Percentiles rank a stretch among this genome's conserved stretches.
phyloP scores from a whole-genome alignment of 2,329 filamentous ascomycete species.

The Thielaviopsis punctulata region DNA sequence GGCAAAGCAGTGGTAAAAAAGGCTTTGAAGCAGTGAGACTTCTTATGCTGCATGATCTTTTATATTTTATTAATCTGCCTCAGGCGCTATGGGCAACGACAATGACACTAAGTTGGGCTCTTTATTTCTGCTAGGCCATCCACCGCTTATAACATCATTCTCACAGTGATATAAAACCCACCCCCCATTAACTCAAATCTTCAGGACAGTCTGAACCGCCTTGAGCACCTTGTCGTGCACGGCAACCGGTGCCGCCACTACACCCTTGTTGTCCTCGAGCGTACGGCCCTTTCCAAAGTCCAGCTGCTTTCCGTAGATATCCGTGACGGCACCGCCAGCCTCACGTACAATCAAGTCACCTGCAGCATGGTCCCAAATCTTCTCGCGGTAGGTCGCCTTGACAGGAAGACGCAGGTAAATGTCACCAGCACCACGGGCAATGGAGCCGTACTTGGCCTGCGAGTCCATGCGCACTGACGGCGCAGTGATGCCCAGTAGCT shows the following conservation, averaged over 20 bases:
- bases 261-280: conserved; percentile 77
- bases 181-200: conserved; percentile 15
- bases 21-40: too few species aligned
- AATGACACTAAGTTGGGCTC: too few species aligned
- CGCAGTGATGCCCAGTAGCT: conserved; percentile 69
- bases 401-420: conserved; percentile 84
- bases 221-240: conserved; percentile 62
- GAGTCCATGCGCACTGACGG: conserved; percentile 93
- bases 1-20: too few species aligned
- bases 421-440: conserved; percentile 84
- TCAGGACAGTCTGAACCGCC: conserved; percentile 66
- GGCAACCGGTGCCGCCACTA: conserved; percentile 67
- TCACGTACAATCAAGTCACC: conserved; percentile 89
- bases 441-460: conserved; percentile 93
- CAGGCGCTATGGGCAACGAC: too few species aligned
- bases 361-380: conserved; percentile 98
- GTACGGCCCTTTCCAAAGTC: conserved; percentile 81
- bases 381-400: conserved; percentile 81
- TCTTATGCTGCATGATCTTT: too few species aligned
- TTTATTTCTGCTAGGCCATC: too few species aligned
- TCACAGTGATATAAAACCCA: too few species aligned
- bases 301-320: conserved; percentile 66
- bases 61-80: too few species aligned
- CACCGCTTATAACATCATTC: too few species aligned
- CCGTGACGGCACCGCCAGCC: conserved; percentile 81